A percentile compares a stretch with the other conserved stretches of the same genome.
phyloP scores from a whole-genome alignment of 306 rosid species.

The Echinosophora koreensis region DNA sequence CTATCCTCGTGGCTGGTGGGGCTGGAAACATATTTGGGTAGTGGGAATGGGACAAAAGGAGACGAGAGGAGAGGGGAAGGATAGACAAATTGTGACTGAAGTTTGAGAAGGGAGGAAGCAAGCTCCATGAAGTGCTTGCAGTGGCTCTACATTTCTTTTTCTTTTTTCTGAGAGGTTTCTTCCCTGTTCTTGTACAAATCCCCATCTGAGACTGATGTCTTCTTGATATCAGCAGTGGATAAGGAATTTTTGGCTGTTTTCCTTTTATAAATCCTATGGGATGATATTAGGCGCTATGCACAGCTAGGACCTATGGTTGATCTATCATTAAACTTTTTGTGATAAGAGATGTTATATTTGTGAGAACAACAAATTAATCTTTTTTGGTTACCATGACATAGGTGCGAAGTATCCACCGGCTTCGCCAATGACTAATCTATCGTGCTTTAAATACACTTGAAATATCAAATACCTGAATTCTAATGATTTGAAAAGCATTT shows the following conservation, averaged over 20 bases:
- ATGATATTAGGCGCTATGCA: background rate
- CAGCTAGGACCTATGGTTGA: constrained; percentile 35
- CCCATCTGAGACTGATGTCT: background rate
- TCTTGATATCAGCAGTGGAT: background rate
- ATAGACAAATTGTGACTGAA: background rate
- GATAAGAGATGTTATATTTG: constrained; percentile 24
- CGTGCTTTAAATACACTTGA: constrained; percentile 10
- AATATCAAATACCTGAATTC: constrained; percentile 34
- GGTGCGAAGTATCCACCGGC: too few species aligned
- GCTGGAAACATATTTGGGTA: constrained; percentile 18
- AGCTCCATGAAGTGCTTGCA: constrained; percentile 1
- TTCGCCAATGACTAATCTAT: too few species aligned
- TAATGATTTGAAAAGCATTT: constrained; percentile 38
- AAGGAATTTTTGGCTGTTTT: constrained; percentile 19
- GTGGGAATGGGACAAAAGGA: background rate
- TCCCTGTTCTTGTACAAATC: background rate
- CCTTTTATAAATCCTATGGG: background rate
- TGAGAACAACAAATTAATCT: constrained; percentile 6
- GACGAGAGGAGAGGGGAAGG: background rate
- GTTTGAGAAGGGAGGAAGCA: constrained; percentile 16
- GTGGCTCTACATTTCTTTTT: constrained; percentile 1
- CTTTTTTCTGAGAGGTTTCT: constrained; percentile 2
- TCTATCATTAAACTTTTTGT: constrained; percentile 33
- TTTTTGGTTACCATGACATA: too few species aligned
- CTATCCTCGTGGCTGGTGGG: background rate